A percentile compares a stretch with the other conserved stretches of the same genome.
Evolutionary conservation across 2,329 filamentous ascomycete species (phyloP).

Genomic region (Domatiomyces catenatus): DNA sequence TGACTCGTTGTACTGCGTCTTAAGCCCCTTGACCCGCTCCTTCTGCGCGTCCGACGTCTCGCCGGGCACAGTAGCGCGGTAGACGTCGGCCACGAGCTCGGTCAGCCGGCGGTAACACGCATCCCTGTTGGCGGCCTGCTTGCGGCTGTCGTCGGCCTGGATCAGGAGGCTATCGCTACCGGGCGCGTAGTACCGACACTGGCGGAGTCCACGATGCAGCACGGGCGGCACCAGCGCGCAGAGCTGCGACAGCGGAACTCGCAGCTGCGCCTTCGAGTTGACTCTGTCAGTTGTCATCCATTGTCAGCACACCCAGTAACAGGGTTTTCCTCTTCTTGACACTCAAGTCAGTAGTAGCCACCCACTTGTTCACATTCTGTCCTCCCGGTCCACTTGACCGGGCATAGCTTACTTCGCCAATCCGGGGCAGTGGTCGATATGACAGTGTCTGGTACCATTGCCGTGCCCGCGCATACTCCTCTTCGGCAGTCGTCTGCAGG

Average conservation of each 20-base stretch:
- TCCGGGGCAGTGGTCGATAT: conserved; percentile 39
- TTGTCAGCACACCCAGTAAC: neutral
- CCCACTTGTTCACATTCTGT: conserved; percentile 55
- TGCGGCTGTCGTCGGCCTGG: conserved; percentile 48
- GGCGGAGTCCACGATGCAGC: conserved; percentile 36
- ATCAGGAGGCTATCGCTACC: conserved; percentile 42
- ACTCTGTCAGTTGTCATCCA: conserved; percentile 32
- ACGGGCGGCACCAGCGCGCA: conserved; percentile 38
- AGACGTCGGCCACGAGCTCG: conserved; percentile 38
- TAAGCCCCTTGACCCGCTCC: conserved; percentile 38
- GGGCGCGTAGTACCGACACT: conserved; percentile 40
- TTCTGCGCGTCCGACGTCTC: conserved; percentile 43
- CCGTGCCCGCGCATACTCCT: conserved; percentile 31
- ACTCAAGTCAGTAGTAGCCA: conserved; percentile 1
- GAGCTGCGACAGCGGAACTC: conserved; percentile 37
- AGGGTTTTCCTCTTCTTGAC: neutral
- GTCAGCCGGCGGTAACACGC: conserved; percentile 44
- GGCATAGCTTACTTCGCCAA: conserved; percentile 46
- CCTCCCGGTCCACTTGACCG: conserved; percentile 50
- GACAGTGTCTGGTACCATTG: conserved; percentile 41
- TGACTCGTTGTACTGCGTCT: conserved; percentile 43
- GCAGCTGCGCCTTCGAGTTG: conserved; percentile 52
- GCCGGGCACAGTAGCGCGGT: conserved; percentile 38
- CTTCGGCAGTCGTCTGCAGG: conserved; percentile 7
- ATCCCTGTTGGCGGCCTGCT: conserved; percentile 45